phyloP scores from a whole-genome alignment of 768 basidiomycete species.

The Mycena galericulata region DNA sequence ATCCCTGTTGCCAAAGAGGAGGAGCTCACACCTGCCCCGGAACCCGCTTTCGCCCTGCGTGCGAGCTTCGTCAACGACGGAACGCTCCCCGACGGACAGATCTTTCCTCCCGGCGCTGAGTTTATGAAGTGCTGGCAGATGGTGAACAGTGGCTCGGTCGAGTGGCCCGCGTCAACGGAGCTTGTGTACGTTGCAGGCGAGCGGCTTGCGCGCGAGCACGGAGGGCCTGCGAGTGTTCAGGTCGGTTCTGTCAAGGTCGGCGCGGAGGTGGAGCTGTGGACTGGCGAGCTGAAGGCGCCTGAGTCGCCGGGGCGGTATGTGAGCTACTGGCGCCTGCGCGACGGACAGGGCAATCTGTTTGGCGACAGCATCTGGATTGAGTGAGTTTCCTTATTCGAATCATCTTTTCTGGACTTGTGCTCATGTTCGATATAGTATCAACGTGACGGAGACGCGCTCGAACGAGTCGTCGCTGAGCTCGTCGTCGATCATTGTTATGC shows the following conservation, averaged over 20 bases:
- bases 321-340: slow-evolving; percentile 80
- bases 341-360: slow-evolving; percentile 69
- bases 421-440: slow-evolving; percentile 59
- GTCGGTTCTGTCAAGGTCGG: slow-evolving; percentile 72
- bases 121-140: slow-evolving; percentile 89
- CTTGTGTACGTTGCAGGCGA: slow-evolving; percentile 81
- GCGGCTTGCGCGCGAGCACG: slow-evolving; percentile 56
- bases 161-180: slow-evolving; percentile 79
- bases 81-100: slow-evolving; percentile 80
- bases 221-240: slow-evolving; percentile 47
- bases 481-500: slow-evolving; percentile 80
- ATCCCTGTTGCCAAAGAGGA: slow-evolving; percentile 8
- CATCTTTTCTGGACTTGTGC: background rate
- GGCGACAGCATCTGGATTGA: slow-evolving; percentile 85
- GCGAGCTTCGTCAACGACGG: slow-evolving; percentile 74
- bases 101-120: slow-evolving; percentile 85
- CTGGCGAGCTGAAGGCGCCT: slow-evolving; percentile 86
- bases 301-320: slow-evolving; percentile 79
- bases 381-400: slow-evolving; percentile 56
- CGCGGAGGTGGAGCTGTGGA: slow-evolving; percentile 71
- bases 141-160: slow-evolving; percentile 68
- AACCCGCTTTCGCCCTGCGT: slow-evolving; percentile 46
- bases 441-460: slow-evolving; percentile 66
- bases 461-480: slow-evolving; percentile 62
- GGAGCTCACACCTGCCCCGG: slow-evolving; percentile 8